These are phyloP conservation scores for Aspergillus glaucus DNA, from an alignment of 2,329 filamentous ascomycete species.

Conservation along the genomic window DNA sequence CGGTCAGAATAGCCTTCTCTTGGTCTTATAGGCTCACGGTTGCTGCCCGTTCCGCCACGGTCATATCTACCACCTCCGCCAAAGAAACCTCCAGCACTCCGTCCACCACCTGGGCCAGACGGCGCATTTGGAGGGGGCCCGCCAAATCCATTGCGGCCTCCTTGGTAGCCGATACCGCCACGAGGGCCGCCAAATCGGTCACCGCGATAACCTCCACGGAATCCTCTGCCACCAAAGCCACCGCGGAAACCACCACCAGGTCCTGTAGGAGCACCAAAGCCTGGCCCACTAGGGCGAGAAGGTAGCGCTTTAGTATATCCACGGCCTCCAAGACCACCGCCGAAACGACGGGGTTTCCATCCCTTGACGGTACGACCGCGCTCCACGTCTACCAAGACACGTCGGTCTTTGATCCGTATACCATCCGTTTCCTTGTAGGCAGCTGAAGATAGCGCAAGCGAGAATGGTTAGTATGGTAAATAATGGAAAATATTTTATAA, in stretches of 20 bases:
- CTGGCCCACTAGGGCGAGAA: conserved; percentile 62
- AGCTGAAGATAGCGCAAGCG: conserved; percentile 52
- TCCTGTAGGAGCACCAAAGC: conserved; percentile 51
- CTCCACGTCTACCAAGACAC: conserved; percentile 92
- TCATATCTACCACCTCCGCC: conserved; percentile 43
- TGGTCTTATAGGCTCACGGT: conserved; percentile 74
- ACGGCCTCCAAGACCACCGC: conserved; percentile 84
- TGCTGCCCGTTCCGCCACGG: conserved; percentile 62
- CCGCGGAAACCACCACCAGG: conserved; percentile 53
- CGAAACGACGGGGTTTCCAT: conserved; percentile 87
- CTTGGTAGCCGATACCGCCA: conserved; percentile 53
- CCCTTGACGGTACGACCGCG: conserved; percentile 87
- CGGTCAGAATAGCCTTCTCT: conserved; percentile 53
- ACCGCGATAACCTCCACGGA: conserved; percentile 45
- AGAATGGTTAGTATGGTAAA: conserved; percentile 26
- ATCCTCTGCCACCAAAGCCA: conserved; percentile 48
- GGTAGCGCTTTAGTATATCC: conserved; percentile 81
- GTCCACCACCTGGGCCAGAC: conserved; percentile 51
- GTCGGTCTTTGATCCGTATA: conserved; percentile 84
- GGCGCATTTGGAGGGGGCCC: conserved; percentile 46
- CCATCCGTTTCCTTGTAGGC: conserved; percentile 85
- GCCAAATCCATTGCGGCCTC: conserved; percentile 48
- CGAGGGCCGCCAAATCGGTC: conserved; percentile 46
- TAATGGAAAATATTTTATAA: not conserved
- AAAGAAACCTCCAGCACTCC: conserved; percentile 47